These are phyloP conservation scores for Globisporangium lucens DNA, from an alignment of 352 stramenopile species.

Conservation along the genomic window DNA sequence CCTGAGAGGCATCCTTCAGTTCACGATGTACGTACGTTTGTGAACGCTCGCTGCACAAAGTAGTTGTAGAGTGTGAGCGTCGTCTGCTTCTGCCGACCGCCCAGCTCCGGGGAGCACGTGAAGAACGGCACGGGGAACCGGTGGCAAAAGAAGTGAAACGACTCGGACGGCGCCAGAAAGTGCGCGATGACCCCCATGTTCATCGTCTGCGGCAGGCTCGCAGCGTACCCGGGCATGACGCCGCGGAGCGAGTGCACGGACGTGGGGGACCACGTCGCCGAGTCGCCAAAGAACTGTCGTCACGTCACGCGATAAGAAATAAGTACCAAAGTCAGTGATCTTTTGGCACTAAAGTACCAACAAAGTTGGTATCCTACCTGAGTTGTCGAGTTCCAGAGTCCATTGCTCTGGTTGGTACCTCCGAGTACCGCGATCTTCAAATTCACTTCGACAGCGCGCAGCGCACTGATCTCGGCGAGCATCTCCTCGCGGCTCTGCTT, in stretches of 20 bases:
- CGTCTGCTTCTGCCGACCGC: conserved; percentile 5
- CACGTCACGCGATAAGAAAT: not conserved
- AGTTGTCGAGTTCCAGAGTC: conserved; percentile 64
- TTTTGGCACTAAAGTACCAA: not conserved
- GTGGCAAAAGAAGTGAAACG: conserved; percentile 78
- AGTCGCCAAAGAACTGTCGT: conserved; percentile 50
- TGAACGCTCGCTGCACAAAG: conserved; percentile 64
- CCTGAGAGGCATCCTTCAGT: too few relatives aligned
- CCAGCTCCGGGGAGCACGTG: conserved; percentile 30
- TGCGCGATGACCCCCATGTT: conserved; percentile 66
- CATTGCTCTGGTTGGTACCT: conserved; percentile 23
- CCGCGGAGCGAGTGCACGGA: conserved; percentile 48
- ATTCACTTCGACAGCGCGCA: conserved; percentile 23
- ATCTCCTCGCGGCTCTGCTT: conserved; percentile 39
- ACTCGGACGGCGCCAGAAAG: conserved; percentile 55
- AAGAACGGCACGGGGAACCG: conserved; percentile 62
- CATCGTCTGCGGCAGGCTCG: conserved; percentile 37
- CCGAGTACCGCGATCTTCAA: conserved; percentile 49
- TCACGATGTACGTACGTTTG: conserved; percentile 36
- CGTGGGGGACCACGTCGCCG: conserved; percentile 22
- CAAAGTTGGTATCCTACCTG: conserved; percentile 21
- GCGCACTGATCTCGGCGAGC: conserved; percentile 31
- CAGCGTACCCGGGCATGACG: conserved; percentile 54
- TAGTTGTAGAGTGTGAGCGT: conserved; percentile 76
- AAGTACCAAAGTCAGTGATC: not conserved